Evolutionary conservation across 2,329 filamentous ascomycete genomes (phyloP).

Genomic region (Fonsecaea pedrosoi): DNA sequence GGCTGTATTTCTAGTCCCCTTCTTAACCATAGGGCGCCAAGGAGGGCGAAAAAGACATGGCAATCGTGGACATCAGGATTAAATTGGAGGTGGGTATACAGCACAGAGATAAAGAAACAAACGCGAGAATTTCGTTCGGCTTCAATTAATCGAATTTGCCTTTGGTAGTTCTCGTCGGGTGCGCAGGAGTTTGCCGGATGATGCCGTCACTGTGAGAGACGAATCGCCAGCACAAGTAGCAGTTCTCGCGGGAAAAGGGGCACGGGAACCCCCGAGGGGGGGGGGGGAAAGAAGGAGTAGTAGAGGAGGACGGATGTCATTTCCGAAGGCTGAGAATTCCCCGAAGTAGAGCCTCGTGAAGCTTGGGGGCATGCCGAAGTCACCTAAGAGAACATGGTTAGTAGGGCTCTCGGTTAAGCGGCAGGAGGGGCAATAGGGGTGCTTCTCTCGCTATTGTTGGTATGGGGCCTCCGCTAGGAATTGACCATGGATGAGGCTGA

Average conservation of each 20-base stretch:
- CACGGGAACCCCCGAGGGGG: neutral
- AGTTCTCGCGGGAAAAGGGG: no score
- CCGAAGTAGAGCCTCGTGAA: neutral
- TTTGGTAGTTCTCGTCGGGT: neutral
- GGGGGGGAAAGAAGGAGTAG: neutral
- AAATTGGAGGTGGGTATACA: neutral
- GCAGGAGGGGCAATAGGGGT: neutral
- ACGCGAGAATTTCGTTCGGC: neutral
- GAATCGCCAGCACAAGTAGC: no score
- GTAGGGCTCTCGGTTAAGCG: neutral
- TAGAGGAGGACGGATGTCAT: neutral
- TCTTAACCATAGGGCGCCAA: slow-evolving; percentile 39
- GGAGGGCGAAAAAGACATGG: slow-evolving; percentile 33
- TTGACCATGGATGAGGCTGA: no score
- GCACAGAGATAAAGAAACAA: neutral
- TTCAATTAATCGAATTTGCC: neutral
- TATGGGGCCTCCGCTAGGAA: neutral
- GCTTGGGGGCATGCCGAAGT: no score
- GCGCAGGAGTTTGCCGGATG: neutral
- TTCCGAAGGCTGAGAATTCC: neutral
- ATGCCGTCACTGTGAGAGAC: neutral
- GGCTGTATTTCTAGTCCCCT: slow-evolving; percentile 38
- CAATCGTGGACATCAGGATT: slow-evolving; percentile 21
- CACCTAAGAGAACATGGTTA: neutral
- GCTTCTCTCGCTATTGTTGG: neutral